Evolutionary conservation across 1,139 yeast genomes (phyloP), one percentile per base, ranked within the genome.

Genomic region (Blastobotrys persicus): DNA sequence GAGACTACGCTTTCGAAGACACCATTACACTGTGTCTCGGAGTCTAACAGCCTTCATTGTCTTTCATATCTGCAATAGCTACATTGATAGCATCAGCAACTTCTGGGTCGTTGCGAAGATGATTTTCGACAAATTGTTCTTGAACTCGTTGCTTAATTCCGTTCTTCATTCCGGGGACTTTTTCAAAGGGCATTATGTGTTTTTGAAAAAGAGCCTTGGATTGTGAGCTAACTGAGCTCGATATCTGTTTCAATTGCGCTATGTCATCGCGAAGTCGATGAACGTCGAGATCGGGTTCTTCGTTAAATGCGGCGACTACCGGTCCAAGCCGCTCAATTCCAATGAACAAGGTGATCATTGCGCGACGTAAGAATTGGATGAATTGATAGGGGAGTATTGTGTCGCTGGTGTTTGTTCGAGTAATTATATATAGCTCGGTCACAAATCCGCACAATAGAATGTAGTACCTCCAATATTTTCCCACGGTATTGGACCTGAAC

Each of bases 81-180:
- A n/a, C 31, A 12, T 41, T 32, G 14, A 47, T 31, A 2, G 59
- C 58, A 39, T 57, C 58, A 16, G 41, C 44, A 2, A 57, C 59
- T 42, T 54, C 56, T 6, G 58, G 55, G 44, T 58, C 61, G 40
- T 50, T 48, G 40, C 49, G 51, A 37, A 55, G 44, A 44, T 45
- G 45, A 33, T 50, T 44, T 26, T 52, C 53, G 23, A 53, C 34
- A 16, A 41, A 31, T n/a, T 41, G 26, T 6, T 41, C 31, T 7
- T 18, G 33, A 3, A 31, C 26, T 5, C 23, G 26, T n/a, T 31
- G 35, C 14, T 28, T 31, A 20, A 41, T 41, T n/a, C 35, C 35
- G 16, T 31, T 26, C 35, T 31, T 41, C 23, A 31, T 4, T 11
- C 42, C 42, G 4, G 31, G 31, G 9, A 14, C 7, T 16, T 28